These are phyloP conservation scores for Eutrema salsugineum DNA, from an alignment of 441 rosid genomes.

Conservation along the genomic window DNA sequence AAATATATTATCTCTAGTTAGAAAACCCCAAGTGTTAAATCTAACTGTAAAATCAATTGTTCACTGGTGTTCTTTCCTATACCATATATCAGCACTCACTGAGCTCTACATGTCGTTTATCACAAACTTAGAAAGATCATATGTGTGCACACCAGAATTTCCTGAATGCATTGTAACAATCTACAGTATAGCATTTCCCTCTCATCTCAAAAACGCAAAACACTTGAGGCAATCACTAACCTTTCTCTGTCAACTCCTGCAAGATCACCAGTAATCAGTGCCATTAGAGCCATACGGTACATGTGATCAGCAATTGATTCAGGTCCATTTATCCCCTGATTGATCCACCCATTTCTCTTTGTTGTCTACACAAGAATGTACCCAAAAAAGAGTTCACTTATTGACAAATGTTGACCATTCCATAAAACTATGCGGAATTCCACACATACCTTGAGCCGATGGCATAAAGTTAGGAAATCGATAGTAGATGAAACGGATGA, in stretches of 20 bases:
- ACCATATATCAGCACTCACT: too few relatives aligned
- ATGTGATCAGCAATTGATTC: conserved; percentile 78
- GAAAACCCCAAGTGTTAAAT: not conserved
- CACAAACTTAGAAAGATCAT: not conserved
- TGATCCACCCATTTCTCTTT: conserved; percentile 73
- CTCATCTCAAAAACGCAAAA: not conserved
- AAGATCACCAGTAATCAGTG: conserved; percentile 56
- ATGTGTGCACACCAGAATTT: not conserved
- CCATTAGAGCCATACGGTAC: conserved; percentile 79
- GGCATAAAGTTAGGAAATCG: conserved; percentile 66
- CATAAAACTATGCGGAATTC: not conserved
- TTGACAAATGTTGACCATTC: not conserved
- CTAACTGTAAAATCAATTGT: not conserved
- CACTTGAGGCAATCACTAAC: conserved; percentile 25
- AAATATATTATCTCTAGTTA: not conserved
- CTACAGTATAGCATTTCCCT: not conserved
- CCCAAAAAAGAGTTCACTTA: not conserved
- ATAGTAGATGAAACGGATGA: conserved; percentile 42
- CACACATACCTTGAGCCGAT: conserved; percentile 50
- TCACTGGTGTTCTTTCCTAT: not conserved
- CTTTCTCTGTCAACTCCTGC: conserved; percentile 61
- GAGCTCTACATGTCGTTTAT: not conserved
- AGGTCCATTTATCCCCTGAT: conserved; percentile 64
- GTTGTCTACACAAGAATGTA: conserved; percentile 43
- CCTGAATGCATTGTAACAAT: not conserved